Base-by-base conservation (phyloP, 352 stramenopile genomes). In the Pythium rhizo-oryzae region DNA sequence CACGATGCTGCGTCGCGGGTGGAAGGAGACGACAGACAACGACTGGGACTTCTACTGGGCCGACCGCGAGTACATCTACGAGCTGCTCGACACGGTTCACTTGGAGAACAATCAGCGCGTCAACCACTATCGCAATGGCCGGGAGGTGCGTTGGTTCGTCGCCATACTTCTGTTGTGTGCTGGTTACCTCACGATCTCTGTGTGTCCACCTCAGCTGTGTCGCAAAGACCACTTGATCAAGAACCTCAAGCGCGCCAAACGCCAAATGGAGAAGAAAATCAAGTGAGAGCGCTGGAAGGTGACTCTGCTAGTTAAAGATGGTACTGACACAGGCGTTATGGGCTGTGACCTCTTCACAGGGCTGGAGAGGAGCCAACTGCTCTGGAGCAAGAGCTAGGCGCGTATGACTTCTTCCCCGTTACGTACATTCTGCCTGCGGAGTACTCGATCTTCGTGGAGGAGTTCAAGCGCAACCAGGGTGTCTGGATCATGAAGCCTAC, bases 401-500 rank as follows among this genome's bases (percentile, higher is more conserved):
- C 82, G 2, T 97, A 97, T 75, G 80, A 97, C 71, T 98, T 97
- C 56, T 97, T 97, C 72, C 92, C 94, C 12, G 79, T 87, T 62
- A 98, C 93, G 39, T 98, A 98, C 72, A 97, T 98, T 56, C 79
- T 98, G n/a, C 94, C 94, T 4, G 83, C 90, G 4, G 93, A 98
- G 55, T 98, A 98, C 67, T 88, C 87, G 21, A 91, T 98, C 71
- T 98, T 98, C 68, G 90, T 98, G 1, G 93, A 98, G 77, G 92
- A 98, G 59, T 98, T 97, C 59, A 98, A 98, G 64, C 79, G 90
- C 19, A 90, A 81, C 59, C 82, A 93, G 44, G 94, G 93, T 37
- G 84, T 98, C 2, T 98, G 95, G 95, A 99, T 99, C 72, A 98
- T 99, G 95, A 99, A 99, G 71, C 95, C 95, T 11, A 97, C 97